Conservation (phyloP, 2,329 filamentous ascomycete genomes). For the Rutstroemia sp. region DNA sequence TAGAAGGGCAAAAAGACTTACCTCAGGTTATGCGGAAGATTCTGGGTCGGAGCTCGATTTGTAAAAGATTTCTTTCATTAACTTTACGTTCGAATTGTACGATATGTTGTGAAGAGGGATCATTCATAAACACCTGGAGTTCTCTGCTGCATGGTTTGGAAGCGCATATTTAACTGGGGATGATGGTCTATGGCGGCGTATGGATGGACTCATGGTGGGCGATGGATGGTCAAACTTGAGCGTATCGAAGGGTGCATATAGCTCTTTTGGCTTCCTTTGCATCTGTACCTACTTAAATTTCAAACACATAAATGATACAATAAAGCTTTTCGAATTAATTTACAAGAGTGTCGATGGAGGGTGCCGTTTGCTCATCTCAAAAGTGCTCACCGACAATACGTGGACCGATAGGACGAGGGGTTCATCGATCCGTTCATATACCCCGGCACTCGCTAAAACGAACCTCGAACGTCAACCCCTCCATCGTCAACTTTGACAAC, state of each 20-base stretch:
- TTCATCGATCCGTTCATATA: background rate
- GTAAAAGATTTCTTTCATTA: slow-evolving; percentile 6
- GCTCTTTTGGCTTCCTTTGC: background rate
- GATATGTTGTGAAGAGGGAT: slow-evolving; percentile 3
- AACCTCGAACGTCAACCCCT: slow-evolving; percentile 6
- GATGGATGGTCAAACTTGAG: background rate
- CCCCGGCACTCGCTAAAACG: slow-evolving; percentile 8
- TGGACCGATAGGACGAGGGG: background rate
- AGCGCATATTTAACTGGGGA: slow-evolving; percentile 3
- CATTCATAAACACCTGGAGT: slow-evolving; percentile 3
- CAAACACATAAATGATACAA: slow-evolving; percentile 1
- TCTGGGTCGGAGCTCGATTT: slow-evolving; percentile 25
- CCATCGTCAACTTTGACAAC: slow-evolving; percentile 7
- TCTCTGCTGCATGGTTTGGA: slow-evolving; percentile 3
- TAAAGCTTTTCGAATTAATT: background rate
- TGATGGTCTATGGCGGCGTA: slow-evolving; percentile 8
- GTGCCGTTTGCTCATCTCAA: no score
- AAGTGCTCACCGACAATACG: background rate
- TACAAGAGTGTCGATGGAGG: no score
- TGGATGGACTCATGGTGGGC: background rate
- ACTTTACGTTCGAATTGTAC: slow-evolving; percentile 11
- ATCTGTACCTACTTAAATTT: background rate
- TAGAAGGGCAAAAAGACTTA: slow-evolving; percentile 27
- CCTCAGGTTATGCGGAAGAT: slow-evolving; percentile 29
- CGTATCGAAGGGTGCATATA: slow-evolving; percentile 1